phyloP scores from a whole-genome alignment of 2,329 filamentous ascomycete genomes.

The Thyridium curvatum region DNA sequence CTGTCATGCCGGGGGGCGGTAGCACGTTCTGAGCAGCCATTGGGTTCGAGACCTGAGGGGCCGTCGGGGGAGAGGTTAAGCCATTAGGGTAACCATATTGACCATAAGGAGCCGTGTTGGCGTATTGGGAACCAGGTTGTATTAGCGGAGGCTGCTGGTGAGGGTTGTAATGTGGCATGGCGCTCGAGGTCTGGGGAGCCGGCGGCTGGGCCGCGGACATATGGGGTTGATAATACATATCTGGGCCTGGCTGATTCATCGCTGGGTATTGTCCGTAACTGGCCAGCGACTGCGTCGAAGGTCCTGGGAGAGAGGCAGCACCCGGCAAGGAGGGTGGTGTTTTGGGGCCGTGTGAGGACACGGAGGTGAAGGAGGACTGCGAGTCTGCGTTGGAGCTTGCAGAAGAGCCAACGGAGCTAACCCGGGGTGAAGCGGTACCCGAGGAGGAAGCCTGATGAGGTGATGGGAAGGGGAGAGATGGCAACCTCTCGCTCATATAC shows the following conservation, averaged over 20 bases:
- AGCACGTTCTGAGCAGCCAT: slow-evolving; percentile 62
- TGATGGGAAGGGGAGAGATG: slow-evolving; percentile 63
- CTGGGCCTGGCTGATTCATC: slow-evolving; percentile 79
- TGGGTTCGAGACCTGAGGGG: slow-evolving; percentile 61
- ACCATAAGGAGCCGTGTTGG: slow-evolving; percentile 50
- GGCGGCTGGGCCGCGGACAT: slow-evolving; percentile 73
- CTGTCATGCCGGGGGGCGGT: slow-evolving; percentile 54
- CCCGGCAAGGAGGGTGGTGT: slow-evolving; percentile 58
- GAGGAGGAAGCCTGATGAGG: slow-evolving; percentile 65
- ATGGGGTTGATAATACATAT: slow-evolving; percentile 79
- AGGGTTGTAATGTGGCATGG: slow-evolving; percentile 65
- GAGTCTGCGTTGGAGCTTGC: slow-evolving; percentile 44
- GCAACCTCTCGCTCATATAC: slow-evolving; percentile 68
- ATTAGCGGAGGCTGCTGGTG: slow-evolving; percentile 71
- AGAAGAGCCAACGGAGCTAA: slow-evolving; percentile 65
- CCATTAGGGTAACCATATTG: slow-evolving; percentile 73
- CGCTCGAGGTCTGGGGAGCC: slow-evolving; percentile 66
- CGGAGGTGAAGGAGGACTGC: slow-evolving; percentile 48
- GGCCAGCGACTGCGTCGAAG: slow-evolving; percentile 28
- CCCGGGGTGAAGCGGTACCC: slow-evolving; percentile 67
- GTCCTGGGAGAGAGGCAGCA: slow-evolving; percentile 34
- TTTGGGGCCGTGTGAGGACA: slow-evolving; percentile 60
- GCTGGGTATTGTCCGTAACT: slow-evolving; percentile 39
- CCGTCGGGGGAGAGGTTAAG: slow-evolving; percentile 71
- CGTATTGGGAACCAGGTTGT: slow-evolving; percentile 68